Evolutionary conservation across 345 rosid genomes (phyloP), one percentile per base, ranked within the genome.

Genomic region (Syzygium jambos): DNA sequence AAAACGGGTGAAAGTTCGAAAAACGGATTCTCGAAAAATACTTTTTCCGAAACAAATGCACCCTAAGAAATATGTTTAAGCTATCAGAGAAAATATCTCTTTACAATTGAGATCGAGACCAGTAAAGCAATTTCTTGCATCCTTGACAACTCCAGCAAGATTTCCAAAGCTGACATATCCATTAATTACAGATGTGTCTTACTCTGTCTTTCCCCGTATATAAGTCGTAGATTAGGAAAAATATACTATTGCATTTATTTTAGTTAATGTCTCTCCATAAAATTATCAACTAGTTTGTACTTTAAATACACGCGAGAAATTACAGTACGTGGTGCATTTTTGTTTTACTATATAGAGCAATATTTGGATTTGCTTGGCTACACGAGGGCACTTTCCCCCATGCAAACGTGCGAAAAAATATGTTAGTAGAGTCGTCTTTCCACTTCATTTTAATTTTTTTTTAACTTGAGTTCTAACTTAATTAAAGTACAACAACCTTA

Each of bases 151-250:
- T 59, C 11, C 16, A 5, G 30, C 16, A 59, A 59, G 65, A 59
- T 27, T 53, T 59, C 65, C 65, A 2, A 0, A 27, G 65, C 11
- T 25, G 30, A 25, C 16, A 6, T 6, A 25, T 29, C 65, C 65
- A 25, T 57, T 57, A 57, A 57, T 57, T 25, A 57, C 27, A 1
- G 65, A 57, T 14, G 14, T 1, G 7, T 0, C 68, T 27, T 59
- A 1, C 68, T 3, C 68, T 0, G 2, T 27, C 16, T 59, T 59
- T 1, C 8, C 34, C 14, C 2, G 29, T 2, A n/a, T n/a, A 27
- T 30, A 27, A 59, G 27, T 16, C 12, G 3, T 27, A 27, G 68
- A 59, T 59, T 12, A 14, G 14, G n/a, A 59, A 59, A 27, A 5
- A 11, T 5, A 27, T 5, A 6, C 1, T 29, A 59, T 25, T 57